These are phyloP conservation scores for Plasmodium knowlesi DNA, from an alignment of 169 alveolate genomes.

Conservation along the genomic window DNA sequence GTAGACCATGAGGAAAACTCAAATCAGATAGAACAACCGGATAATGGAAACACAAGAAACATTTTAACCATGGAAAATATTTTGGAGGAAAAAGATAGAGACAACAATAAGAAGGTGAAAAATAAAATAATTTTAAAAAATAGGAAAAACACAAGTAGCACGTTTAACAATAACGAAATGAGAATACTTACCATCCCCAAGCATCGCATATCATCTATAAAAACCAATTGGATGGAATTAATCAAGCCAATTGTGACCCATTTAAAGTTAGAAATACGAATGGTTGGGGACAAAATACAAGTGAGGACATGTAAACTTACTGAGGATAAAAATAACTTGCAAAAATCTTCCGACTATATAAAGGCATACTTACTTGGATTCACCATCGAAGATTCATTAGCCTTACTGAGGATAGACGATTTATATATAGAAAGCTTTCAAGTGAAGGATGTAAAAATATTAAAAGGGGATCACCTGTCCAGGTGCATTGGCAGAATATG, in stretches of 20 bases:
- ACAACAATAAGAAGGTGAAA: slow-evolving; percentile 20
- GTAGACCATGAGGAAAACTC: not conserved
- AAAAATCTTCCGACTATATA: slow-evolving; percentile 95
- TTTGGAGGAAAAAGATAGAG: slow-evolving; percentile 21
- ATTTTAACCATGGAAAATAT: slow-evolving; percentile 53
- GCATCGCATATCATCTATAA: slow-evolving; percentile 78
- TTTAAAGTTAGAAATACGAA: slow-evolving; percentile 76
- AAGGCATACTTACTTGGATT: slow-evolving; percentile 99
- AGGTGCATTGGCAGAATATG: slow-evolving; percentile 99
- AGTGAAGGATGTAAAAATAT: slow-evolving; percentile 97
- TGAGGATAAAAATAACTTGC: slow-evolving; percentile 82
- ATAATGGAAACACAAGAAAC: slow-evolving; percentile 11
- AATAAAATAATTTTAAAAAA: slow-evolving; percentile 53
- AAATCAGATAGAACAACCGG: not conserved
- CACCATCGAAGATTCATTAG: slow-evolving; percentile 98
- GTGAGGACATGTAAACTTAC: slow-evolving; percentile 58
- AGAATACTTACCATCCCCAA: slow-evolving; percentile 81
- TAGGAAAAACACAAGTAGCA: not conserved
- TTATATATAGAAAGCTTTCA: slow-evolving; percentile 97
- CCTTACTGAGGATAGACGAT: slow-evolving; percentile 98
- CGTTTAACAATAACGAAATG: slow-evolving; percentile 63
- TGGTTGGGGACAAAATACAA: slow-evolving; percentile 70
- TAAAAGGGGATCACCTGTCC: slow-evolving; percentile 98
- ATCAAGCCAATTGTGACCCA: slow-evolving; percentile 62
- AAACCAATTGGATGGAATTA: slow-evolving; percentile 71